These are phyloP conservation scores for Penicillium griseofulvum DNA, from an alignment of 2,329 filamentous ascomycete species.

Conservation along the genomic window DNA sequence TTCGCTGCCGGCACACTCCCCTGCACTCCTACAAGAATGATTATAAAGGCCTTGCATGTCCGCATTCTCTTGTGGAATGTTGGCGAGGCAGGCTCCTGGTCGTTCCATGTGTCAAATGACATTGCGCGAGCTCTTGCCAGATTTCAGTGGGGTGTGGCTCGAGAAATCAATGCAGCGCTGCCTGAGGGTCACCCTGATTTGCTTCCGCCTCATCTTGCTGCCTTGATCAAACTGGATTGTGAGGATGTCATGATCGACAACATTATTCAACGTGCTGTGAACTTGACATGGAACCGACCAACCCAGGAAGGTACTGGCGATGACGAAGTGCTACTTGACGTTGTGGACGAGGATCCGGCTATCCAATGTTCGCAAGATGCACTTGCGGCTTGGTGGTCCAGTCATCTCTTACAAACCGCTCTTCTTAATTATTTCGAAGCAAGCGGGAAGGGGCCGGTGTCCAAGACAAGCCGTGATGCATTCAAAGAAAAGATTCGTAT, in stretches of 20 bases:
- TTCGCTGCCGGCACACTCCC: conserved; percentile 85
- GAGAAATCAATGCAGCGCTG: conserved; percentile 53
- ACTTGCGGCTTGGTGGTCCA: conserved; percentile 88
- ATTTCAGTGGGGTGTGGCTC: conserved; percentile 77
- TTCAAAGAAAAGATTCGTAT: conserved; percentile 60
- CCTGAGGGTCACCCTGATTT: conserved; percentile 59
- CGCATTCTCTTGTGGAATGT: conserved; percentile 83
- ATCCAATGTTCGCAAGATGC: conserved; percentile 86
- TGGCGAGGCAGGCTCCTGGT: conserved; percentile 63
- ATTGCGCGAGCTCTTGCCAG: conserved; percentile 71
- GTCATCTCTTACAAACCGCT: conserved; percentile 66
- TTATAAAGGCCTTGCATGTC: conserved; percentile 89
- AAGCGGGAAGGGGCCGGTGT: conserved; percentile 48
- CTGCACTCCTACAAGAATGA: conserved; percentile 75
- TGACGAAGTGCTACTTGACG: conserved; percentile 71
- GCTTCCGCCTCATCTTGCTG: conserved; percentile 72
- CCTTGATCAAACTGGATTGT: conserved; percentile 73
- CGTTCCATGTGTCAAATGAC: conserved; percentile 63
- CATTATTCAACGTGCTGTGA: conserved; percentile 82
- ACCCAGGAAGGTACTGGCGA: conserved; percentile 65
- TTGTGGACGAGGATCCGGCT: conserved; percentile 78
- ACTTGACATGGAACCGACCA: conserved; percentile 81
- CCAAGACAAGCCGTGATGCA: conserved; percentile 38
- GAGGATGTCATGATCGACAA: conserved; percentile 75
- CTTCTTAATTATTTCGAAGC: conserved; percentile 63